Base-by-base conservation (phyloP, 768 basidiomycete genomes). In the Naganishia kalamii region DNA sequence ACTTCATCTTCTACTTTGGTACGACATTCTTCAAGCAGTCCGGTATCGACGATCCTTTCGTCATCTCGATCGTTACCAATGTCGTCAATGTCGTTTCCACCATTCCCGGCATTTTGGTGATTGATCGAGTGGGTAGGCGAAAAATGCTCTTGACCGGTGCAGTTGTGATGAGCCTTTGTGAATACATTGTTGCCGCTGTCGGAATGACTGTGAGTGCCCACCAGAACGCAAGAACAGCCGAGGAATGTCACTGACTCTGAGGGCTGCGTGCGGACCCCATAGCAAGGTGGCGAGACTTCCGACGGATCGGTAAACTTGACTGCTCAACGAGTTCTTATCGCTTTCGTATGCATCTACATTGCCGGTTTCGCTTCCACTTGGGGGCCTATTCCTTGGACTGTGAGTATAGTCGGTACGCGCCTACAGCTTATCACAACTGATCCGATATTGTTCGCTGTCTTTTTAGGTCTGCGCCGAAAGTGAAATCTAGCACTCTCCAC, bases 21-120 rank as follows among this genome's bases (percentile, higher is more conserved):
- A 87, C 88, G 65, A 87, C 85, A 0, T 89, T 89, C 82, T 90
- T 90, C 81, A 78, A 86, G 77, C 85, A 83, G 65, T 85, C 87
- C 15, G 86, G 87, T 46, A 87, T 86, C 51, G 84, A 83, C 82
- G 81, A 41, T 5, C 84, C 88, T 0, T 89, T 86, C 78, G 81
- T 85, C 21, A 87, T 88, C 69, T 88, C 88, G 72, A 82, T 83
- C 43, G 19, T 65, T 35, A 46, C 27, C 11, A 21, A 44, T 65
- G 70, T 60, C 0, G 87, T 89, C 8, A 88, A 87, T 1, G 84
- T 90, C 10, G 83, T 81, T 23, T 87, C 85, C 25, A 88, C 88
- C 8, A 69, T 89, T 52, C 88, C 89, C 27, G 86, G 87, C 2
- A 75, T 89, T 63, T 79, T 82, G 70, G 80, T 88, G 54, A 88